These are phyloP conservation scores for Fraxinus dipetala DNA, from an alignment of 305 asterid species.

Conservation along the genomic window DNA sequence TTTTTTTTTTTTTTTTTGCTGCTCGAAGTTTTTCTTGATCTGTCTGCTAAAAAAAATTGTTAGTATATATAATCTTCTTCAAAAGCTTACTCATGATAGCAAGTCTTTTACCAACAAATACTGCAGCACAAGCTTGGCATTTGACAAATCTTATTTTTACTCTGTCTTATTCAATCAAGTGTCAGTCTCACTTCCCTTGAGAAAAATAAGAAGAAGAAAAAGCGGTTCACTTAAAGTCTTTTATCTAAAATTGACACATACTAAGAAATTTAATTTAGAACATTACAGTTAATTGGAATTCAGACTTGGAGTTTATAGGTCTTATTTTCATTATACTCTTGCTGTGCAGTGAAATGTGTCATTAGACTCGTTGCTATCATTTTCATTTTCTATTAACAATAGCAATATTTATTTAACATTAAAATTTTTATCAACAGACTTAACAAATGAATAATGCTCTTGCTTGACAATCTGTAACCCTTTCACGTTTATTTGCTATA, in stretches of 20 bases:
- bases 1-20: not conserved
- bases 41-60: not conserved
- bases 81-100: conserved; percentile 12
- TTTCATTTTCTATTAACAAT: conserved; percentile 7
- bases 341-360: not conserved
- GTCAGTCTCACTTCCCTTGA: conserved; percentile 2
- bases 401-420: not conserved
- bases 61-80: conserved; percentile 3
- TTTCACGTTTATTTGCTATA: conserved; percentile 26
- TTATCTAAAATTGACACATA: not conserved
- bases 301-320: conserved; percentile 3
- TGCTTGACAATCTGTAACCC: not conserved
- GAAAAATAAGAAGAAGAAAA: not conserved
- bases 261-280: not conserved
- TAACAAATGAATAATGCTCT: not conserved
- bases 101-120: conserved; percentile 7
- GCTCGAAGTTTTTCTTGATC: not conserved
- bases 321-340: conserved; percentile 7
- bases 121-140: not conserved
- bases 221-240: not conserved
- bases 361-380: not conserved
- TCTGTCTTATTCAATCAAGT: not conserved
- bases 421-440: conserved; percentile 7
- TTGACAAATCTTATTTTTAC: conserved; percentile 1
- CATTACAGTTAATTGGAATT: conserved; percentile 6